These are phyloP conservation scores for Aspergillus candidus DNA, from an alignment of 2,329 filamentous ascomycete genomes.

Conservation along the genomic window DNA sequence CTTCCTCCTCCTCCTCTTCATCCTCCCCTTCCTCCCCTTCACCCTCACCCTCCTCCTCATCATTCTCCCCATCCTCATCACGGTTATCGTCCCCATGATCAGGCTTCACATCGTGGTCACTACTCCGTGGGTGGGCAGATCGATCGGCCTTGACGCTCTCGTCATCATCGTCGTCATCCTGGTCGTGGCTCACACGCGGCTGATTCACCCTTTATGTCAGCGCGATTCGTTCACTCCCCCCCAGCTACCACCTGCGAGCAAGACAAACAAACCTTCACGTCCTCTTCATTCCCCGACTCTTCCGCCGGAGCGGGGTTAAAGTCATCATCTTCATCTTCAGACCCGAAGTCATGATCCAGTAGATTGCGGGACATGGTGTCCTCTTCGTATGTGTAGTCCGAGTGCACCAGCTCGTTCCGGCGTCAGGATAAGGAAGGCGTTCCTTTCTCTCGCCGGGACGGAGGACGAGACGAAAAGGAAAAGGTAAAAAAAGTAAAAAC, in stretches of 20 bases:
- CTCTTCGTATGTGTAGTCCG: background rate
- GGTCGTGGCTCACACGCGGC: conserved; percentile 20
- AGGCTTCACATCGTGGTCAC: conserved; percentile 30
- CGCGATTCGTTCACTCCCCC: conserved; percentile 5
- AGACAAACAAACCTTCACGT: conserved; percentile 25
- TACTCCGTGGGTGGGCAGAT: conserved; percentile 21
- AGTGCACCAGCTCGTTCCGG: background rate
- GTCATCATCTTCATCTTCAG: conserved; percentile 70
- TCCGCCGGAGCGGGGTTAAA: conserved; percentile 80
- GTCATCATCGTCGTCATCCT: conserved; percentile 40
- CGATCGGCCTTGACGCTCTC: conserved; percentile 35
- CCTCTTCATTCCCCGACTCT: conserved; percentile 64
- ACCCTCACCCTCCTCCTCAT: conserved; percentile 56
- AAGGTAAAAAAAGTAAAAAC: too few species aligned
- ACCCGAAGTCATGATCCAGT: conserved; percentile 47
- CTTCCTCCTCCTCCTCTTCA: conserved; percentile 40
- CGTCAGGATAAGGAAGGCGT: too few species aligned
- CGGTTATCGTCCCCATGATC: conserved; percentile 25
- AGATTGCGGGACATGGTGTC: conserved; percentile 39
- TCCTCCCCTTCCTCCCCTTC: conserved; percentile 46
- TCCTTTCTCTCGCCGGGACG: too few species aligned
- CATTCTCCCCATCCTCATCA: conserved; percentile 41
- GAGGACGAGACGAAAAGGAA: background rate
- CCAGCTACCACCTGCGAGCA: conserved; percentile 9
- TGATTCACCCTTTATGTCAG: conserved; percentile 15